Evolutionary conservation across 495 filamentous ascomycete species (phyloP), one percentile per base, ranked within the genome.

Genomic region (Amorphotheca resinae): DNA sequence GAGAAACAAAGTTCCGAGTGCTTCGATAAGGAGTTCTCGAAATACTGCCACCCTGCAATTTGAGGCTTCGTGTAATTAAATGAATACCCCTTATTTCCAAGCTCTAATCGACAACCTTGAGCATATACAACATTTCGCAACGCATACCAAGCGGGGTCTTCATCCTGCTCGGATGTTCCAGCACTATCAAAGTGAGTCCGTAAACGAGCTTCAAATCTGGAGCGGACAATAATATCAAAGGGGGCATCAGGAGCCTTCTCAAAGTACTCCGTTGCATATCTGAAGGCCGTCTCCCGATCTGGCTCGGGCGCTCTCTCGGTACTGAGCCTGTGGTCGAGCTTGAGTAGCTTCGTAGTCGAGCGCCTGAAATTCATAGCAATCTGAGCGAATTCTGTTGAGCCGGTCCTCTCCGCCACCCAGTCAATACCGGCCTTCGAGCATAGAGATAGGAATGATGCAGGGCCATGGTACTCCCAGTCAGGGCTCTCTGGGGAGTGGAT

Each of bases 41-140:
- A 42, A n/a, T 42, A 42, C 12, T 11, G 3, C 40, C 40, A 42
- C 9, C 2, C 40, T 31, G 7, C 2, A 9, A 6, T 21, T 18
- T 42, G 40, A 7, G 25, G 14, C 9, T 18, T n/a, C 17, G 3
- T 2, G n/a, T 12, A 32, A 2, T 8, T 18, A 6, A 6, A 9
- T 14, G 3, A 7, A 4, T n/a, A 26, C 9, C 11, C 21, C 12
- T 23, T 25, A 16, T 30, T 49, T 9, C 5, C 45, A 42, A 35
- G 15, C 22, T 14, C 25, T 26, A 45, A 28, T 28, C 41, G 17
- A 20, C 41, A 49, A 11, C 46, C 46, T 2, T 18, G 38, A 14
- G 46, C 46, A 32, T 45, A 49, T 1, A 49, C 30, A 9, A 31
- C 33, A 14, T 49, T 49, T 23, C 46, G 46, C 6, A 49, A 17